A percentile compares a stretch with the other conserved stretches of the same genome.
phyloP scores from a whole-genome alignment of 148 eudicot genomes.

The Dianthus caryophyllus region DNA sequence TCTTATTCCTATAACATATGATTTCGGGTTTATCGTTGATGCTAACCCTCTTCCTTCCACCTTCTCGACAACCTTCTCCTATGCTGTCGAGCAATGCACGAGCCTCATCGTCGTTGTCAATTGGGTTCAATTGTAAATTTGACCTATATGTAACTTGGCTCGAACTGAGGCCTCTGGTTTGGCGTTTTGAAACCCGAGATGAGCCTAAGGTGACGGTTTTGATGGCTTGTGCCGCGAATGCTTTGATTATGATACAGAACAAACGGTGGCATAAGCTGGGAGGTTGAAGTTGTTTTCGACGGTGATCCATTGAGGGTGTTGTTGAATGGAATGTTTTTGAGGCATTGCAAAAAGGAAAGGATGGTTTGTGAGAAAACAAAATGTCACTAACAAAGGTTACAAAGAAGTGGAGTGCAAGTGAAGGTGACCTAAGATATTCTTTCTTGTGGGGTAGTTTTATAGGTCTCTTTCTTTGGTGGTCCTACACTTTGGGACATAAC shows the following conservation, averaged over 20 bases:
- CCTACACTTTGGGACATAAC: slow-evolving; percentile 8
- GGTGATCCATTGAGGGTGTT: slow-evolving; percentile 19
- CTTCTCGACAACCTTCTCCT: not conserved
- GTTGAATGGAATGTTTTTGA: slow-evolving; percentile 7
- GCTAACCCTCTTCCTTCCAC: slow-evolving; percentile 38
- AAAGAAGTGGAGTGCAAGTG: slow-evolving; percentile 26
- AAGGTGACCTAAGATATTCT: slow-evolving; percentile 19
- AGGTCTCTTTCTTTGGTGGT: slow-evolving; percentile 6
- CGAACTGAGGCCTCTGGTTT: not conserved
- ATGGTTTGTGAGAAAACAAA: slow-evolving; percentile 8
- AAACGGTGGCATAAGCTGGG: slow-evolving; percentile 29
- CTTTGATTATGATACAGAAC: slow-evolving; percentile 33
- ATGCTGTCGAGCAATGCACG: slow-evolving; percentile 10
- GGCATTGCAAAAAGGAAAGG: slow-evolving; percentile 1
- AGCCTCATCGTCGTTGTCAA: slow-evolving; percentile 17
- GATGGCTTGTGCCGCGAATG: slow-evolving; percentile 33
- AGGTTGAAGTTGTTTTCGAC: slow-evolving; percentile 24
- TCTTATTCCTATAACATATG: slow-evolving; percentile 16
- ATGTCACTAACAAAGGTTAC: slow-evolving; percentile 5
- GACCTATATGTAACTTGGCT: not conserved
- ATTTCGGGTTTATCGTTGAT: slow-evolving; percentile 41
- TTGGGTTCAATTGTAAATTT: not conserved
- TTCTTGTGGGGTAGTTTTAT: slow-evolving; percentile 15
- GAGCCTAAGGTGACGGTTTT: slow-evolving; percentile 45
- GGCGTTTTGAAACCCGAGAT: not conserved